phyloP scores from a whole-genome alignment of 2,329 filamentous ascomycete genomes.

The Laburnicola sp. region DNA sequence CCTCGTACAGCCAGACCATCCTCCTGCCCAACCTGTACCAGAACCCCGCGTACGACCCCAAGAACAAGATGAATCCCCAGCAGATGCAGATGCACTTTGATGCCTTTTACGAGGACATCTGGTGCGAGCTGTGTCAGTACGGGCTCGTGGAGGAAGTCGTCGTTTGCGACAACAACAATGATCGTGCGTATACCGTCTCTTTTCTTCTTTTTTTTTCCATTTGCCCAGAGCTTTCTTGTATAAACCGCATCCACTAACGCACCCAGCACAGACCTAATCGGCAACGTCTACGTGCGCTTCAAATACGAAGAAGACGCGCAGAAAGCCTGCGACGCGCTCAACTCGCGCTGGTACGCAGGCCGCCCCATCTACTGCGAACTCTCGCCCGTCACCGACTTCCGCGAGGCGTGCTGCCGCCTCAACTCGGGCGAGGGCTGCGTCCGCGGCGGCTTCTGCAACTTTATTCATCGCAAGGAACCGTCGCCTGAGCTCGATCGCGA shows the following conservation, averaged over 20 bases:
- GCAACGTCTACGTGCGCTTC: constrained; percentile 99
- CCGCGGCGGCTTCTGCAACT: constrained; percentile 96
- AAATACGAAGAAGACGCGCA: constrained; percentile 99
- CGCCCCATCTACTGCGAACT: constrained; percentile 98
- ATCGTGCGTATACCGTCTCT: constrained; percentile 64
- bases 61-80: constrained; percentile 93
- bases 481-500: constrained; percentile 85
- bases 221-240: background rate
- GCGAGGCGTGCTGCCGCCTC: constrained; percentile 93
- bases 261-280: constrained; percentile 74
- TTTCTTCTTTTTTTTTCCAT: background rate
- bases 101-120: constrained; percentile 99
- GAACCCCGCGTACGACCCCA: constrained; percentile 95
- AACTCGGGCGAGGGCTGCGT: constrained; percentile 96
- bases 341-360: constrained; percentile 94
- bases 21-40: constrained; percentile 98
- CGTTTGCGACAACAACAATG: constrained; percentile 99
- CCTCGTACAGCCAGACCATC: constrained; percentile 95
- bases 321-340: constrained; percentile 89
- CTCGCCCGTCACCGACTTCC: constrained; percentile 94
- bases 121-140: constrained; percentile 99
- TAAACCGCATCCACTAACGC: constrained; percentile 11
- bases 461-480: constrained; percentile 97
- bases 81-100: constrained; percentile 99
- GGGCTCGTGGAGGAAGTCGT: constrained; percentile 97